Base-by-base conservation (phyloP, 192 early-diverging fungal species). In the Coemansia sp. region DNA sequence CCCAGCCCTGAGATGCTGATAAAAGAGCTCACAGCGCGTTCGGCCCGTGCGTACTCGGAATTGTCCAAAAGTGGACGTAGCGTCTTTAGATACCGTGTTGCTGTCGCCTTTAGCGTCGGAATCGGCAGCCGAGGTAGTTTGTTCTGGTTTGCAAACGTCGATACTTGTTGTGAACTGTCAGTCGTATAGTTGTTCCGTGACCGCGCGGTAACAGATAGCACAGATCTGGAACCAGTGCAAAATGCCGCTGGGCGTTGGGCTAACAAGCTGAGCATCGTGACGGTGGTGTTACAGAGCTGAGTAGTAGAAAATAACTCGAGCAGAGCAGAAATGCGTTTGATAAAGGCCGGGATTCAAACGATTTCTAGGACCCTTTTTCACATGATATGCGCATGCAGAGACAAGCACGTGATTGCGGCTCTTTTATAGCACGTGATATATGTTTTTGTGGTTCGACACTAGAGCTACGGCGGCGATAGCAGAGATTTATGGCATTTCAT, bases 121-220 rank as follows among this genome's bases (percentile, higher is more conserved):
- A 98, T 84, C 2, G 96, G 95, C 16, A 96, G 85, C 3, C 91
- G 85, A 4, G 93, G 93, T 19, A 98, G 65, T 57, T 61, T 67
- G 39, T 48, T 55, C 72, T 94, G 90, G 68, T 88, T 88, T 7
- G 77, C 72, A 67, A 93, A 93, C 4, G 89, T 89, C 24, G 53
- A 54, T 18, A 19, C 3, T n/a, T 45, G 41, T 10, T 45, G 41
- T 16, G 16, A 13, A 45, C 41, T 45, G 41, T 45, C 41, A 4
- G 16, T 45, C 41, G 41, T 16, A n/a, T 45, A 45, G 41, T n/a
- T 45, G 41, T 5, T 45, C 2, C 41, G 41, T n/a, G 16, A 13
- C 16, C 4, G 41, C 41, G 41, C 14, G 41, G 41, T 3, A 16
- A 45, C 41, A 45, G 4, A 45, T 45, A 45, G 14, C 41, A 14